Percentiles rank a stretch among this genome's conserved stretches.
Conservation (phyloP, 1,284 basidiomycete genomes). For the Trichosporon faecale region DNA sequence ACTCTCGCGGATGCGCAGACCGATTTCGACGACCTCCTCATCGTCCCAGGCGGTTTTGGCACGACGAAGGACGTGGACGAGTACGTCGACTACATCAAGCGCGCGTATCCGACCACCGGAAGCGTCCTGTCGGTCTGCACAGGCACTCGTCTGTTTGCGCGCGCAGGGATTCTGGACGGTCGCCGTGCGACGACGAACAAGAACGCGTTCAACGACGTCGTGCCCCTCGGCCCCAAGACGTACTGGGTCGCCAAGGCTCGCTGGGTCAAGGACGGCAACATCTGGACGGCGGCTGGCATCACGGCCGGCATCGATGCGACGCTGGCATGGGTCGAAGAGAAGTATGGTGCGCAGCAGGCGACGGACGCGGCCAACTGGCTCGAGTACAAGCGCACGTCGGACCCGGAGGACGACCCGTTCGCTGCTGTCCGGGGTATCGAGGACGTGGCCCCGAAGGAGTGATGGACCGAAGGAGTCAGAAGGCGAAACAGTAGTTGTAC, state of each 20-base stretch:
- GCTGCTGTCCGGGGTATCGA: neutral
- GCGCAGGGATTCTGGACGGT: slow-evolving; percentile 26
- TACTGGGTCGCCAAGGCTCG: slow-evolving; percentile 4
- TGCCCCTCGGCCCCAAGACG: neutral
- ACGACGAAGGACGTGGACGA: slow-evolving; percentile 13
- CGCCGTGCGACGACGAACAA: slow-evolving; percentile 34
- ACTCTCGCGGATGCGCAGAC: slow-evolving; percentile 20
- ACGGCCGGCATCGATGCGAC: slow-evolving; percentile 11
- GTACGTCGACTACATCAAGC: slow-evolving; percentile 26
- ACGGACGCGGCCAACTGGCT: neutral
- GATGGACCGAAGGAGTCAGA: no score
- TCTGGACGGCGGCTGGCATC: slow-evolving; percentile 11
- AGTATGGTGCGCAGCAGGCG: neutral
- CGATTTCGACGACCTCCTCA: slow-evolving; percentile 8
- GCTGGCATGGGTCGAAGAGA: neutral
- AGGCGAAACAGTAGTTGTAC: no score
- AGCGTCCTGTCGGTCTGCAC: slow-evolving; percentile 29
- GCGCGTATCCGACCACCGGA: slow-evolving; percentile 14
- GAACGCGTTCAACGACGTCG: slow-evolving; percentile 18
- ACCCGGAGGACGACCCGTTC: neutral
- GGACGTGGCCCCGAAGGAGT: neutral
- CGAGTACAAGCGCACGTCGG: neutral
- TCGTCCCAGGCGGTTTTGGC: neutral
- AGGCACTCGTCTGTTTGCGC: slow-evolving; percentile 27
- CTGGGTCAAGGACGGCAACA: slow-evolving; percentile 10